A percentile compares a stretch with the other conserved stretches of the same genome.
These are phyloP conservation scores for Suillus sp. DNA, from an alignment of 768 basidiomycete genomes.

Conservation along the genomic window DNA sequence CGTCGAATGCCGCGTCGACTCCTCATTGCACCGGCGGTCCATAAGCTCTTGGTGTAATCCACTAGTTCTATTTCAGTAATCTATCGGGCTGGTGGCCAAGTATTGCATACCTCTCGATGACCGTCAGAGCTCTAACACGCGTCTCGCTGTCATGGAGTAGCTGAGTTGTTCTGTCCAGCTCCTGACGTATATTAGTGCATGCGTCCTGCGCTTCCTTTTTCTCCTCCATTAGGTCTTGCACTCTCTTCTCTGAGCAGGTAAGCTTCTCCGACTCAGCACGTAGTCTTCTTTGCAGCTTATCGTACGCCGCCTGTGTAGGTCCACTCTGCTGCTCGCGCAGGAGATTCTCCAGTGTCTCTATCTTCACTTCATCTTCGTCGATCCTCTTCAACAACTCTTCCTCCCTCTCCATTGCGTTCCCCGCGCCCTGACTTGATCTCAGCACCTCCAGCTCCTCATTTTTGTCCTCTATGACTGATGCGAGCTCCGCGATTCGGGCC, in stretches of 20 bases:
- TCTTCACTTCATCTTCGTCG: constrained; percentile 73
- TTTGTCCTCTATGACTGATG: constrained; percentile 50
- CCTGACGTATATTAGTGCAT: constrained; percentile 39
- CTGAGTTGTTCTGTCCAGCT: constrained; percentile 31
- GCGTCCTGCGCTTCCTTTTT: constrained; percentile 52
- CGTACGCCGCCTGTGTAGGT: constrained; percentile 36
- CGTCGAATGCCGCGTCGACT: background rate
- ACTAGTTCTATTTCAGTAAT: constrained; percentile 17
- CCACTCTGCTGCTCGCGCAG: constrained; percentile 43
- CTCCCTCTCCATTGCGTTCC: constrained; percentile 51
- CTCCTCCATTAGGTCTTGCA: constrained; percentile 51
- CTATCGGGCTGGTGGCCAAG: constrained; percentile 1
- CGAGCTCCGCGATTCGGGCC: constrained; percentile 46
- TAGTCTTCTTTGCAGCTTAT: constrained; percentile 44
- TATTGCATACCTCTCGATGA: constrained; percentile 29
- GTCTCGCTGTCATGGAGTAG: constrained; percentile 24
- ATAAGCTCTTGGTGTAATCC: constrained; percentile 26
- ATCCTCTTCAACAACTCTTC: constrained; percentile 63
- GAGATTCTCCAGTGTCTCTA: constrained; percentile 55
- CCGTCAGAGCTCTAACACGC: constrained; percentile 29
- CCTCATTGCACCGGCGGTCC: background rate
- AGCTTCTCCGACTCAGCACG: constrained; percentile 44
- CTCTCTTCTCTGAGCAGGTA: constrained; percentile 43
- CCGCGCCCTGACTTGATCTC: constrained; percentile 37
- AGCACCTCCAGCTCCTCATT: constrained; percentile 59